Percentiles rank a stretch among this genome's conserved stretches.
Conservation (phyloP, 257 asterid genomes). For the Penstemon newberryi region DNA sequence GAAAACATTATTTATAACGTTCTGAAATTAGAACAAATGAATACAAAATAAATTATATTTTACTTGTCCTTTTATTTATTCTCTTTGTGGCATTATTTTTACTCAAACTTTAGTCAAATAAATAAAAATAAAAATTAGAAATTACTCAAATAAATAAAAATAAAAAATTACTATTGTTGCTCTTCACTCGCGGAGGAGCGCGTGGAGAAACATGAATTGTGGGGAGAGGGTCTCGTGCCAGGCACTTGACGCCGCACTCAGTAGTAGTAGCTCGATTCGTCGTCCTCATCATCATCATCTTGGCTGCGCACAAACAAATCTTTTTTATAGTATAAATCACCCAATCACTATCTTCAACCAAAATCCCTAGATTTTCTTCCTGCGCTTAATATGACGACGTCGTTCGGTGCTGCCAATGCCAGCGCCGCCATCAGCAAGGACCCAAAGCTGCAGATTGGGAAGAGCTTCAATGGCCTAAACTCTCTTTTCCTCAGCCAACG, state of each 20-base stretch:
- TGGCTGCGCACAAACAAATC: neutral
- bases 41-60: too few species aligned
- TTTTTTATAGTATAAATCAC: too few species aligned
- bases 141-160: too few species aligned
- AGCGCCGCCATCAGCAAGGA: slow-evolving; percentile 42
- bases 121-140: too few species aligned
- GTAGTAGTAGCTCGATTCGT: neutral
- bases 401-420: slow-evolving; percentile 42
- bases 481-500: slow-evolving; percentile 45
- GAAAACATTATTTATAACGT: too few species aligned
- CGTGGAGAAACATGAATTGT: slow-evolving; percentile 5
- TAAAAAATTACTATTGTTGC: too few species aligned
- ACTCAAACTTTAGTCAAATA: too few species aligned
- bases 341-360: neutral
- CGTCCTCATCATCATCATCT: neutral
- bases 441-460: slow-evolving; percentile 38
- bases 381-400: slow-evolving; percentile 41
- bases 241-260: slow-evolving; percentile 25
- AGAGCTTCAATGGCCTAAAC: slow-evolving; percentile 38
- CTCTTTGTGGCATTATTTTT: too few species aligned
- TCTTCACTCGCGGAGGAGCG: neutral
- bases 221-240: neutral
- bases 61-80: too few species aligned
- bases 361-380: neutral
- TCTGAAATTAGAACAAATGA: too few species aligned